Percentiles rank a stretch among this genome's conserved stretches.
phyloP scores from a whole-genome alignment of 768 basidiomycete genomes.

The Chlorophyllum brunneum region DNA sequence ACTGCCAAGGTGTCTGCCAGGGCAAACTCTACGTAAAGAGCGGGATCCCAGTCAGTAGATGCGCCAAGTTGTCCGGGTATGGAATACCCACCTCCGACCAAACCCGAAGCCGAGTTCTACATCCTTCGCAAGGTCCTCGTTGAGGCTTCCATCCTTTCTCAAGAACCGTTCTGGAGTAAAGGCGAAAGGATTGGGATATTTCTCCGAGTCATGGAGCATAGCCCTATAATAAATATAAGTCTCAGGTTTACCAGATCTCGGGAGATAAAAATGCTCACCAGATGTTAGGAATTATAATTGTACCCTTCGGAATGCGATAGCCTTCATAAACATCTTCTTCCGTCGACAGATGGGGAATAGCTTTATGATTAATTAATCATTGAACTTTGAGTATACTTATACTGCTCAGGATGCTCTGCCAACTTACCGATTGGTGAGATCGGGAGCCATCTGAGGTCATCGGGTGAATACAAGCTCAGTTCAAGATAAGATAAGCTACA shows the following conservation, averaged over 20 bases:
- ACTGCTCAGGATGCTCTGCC: neutral
- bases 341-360: slow-evolving; percentile 22
- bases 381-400: neutral
- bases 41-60: neutral
- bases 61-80: neutral
- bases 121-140: slow-evolving; percentile 24
- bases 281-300: slow-evolving; percentile 25
- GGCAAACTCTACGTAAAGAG: slow-evolving; percentile 39
- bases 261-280: slow-evolving; percentile 18
- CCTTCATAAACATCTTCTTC: slow-evolving; percentile 39
- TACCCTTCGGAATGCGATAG: slow-evolving; percentile 35
- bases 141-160: slow-evolving; percentile 30
- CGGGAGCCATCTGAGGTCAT: slow-evolving; percentile 20
- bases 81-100: slow-evolving; percentile 41
- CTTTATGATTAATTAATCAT: slow-evolving; percentile 9
- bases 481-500: neutral
- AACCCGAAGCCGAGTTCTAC: slow-evolving; percentile 49
- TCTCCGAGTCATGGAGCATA: slow-evolving; percentile 34
- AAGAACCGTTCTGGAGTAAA: slow-evolving; percentile 52
- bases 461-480: neutral
- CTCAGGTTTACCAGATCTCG: neutral
- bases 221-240: slow-evolving; percentile 23
- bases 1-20: slow-evolving; percentile 48
- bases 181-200: slow-evolving; percentile 38
- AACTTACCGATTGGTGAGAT: slow-evolving; percentile 24